Evolutionary conservation across 345 rosid genomes (phyloP), one percentile per base, ranked within the genome.

Genomic region (Murraya paniculata): DNA sequence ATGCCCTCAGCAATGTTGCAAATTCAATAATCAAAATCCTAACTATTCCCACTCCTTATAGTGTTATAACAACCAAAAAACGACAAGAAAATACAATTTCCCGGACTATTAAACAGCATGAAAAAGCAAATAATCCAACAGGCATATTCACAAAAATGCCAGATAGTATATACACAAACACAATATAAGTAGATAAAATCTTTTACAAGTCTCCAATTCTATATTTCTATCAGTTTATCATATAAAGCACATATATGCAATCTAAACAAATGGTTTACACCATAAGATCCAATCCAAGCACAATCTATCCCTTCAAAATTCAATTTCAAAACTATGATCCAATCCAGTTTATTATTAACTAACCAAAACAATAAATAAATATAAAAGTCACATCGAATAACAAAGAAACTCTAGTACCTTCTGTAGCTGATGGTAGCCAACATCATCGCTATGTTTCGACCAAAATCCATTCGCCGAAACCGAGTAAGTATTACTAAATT

Each of bases 371-470:
- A 6, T 48, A 30, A 56, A 71, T 67, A 56, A 72, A 64, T 24
- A 38, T n/a, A 21, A 18, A 50, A 68, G 18, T 9, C 18, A 70
- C 33, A 39, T 19, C 19, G 58, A 78, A 66, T 5, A 68, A 76
- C 68, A 8, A 18, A 53, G 45, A 50, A 36, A 68, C 58, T 21
- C 77, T 9, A 68, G 84, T 80, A 95, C 98, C 98, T 95, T 91
- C 76, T 91, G 93, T 60, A 93, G 87, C 83, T 91, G 97, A 83
- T 89, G 87, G 81, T 84, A 95, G 88, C 89, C 78, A 81, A 95
- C 84, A 77, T 86, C 98, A 48, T 87, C 91, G 56, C 85, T 81
- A 27, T 89, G 89, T 66, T 88, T 91, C 60, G 94, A 89, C 98
- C 98, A 91, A 86, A 91, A 88, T 41, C 91, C 91, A 84, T 84